Evolutionary conservation across 2,329 filamentous ascomycete genomes (phyloP), one percentile per base, ranked within the genome.

Genomic region (Microcyclospora pomicola): DNA sequence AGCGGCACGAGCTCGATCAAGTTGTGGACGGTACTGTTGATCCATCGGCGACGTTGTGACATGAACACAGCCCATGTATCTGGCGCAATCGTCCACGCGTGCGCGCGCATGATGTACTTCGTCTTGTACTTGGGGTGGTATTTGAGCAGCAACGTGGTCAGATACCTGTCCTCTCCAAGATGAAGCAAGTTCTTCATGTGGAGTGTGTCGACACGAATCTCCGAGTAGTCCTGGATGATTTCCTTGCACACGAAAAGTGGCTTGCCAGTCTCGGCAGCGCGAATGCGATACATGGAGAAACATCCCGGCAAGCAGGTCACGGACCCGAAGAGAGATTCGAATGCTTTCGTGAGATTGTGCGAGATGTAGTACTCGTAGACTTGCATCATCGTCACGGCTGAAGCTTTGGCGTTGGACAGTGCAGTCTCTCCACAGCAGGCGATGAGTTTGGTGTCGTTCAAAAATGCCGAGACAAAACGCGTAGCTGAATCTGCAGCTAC

Each of bases 281-380:
- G 84, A 55, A 98, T 86, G 51, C 91, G 82, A 64, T 95, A 98
- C 91, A 98, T 98, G 53, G 82, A 86, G 73, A 96, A 98, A 74
- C 91, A 98, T 68, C 91, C 91, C 15, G 91, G 91, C 57, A 98
- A 70, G 72, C 91, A 98, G 36, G 91, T 98, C 50, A 98, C 88
- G 49, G 84, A 93, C 41, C 88, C 91, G 57, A 98, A 98, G 52
- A 98, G 71, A 64, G 82, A 91, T 64, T 96, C 88, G 59, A 98
- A 98, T 10, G 88, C 91, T 66, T 98, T 96, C 50, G 83, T 80
- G 50, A 98, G 65, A 59, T 96, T 93, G 69, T 98, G 88, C 36
- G 88, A 96, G 54, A 98, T 98, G 68, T 87, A 98, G 71, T 98
- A 98, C 63, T 98, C 88, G 69, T 96, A 98, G 27, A 98, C 88